Conservation (phyloP, 75 land plant species). For the Cunninghamia lanceolata region DNA sequence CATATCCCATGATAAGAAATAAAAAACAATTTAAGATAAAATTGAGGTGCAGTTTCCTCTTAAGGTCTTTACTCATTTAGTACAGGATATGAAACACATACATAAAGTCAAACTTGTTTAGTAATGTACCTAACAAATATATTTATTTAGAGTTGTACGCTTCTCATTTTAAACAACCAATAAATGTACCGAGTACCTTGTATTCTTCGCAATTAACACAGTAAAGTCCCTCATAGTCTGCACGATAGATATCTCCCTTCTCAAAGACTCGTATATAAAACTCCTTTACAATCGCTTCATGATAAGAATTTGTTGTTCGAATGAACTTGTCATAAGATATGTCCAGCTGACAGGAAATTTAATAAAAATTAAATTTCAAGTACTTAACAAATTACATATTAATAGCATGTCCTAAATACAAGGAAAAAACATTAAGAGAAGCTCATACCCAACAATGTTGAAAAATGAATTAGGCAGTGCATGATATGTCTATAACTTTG, state of each 20-base stretch:
- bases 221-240: slow-evolving; percentile 96
- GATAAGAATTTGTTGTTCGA: slow-evolving; percentile 77
- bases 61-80: background rate
- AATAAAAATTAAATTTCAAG: slow-evolving; percentile 1
- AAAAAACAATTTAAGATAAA: background rate
- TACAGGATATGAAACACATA: background rate
- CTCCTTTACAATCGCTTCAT: slow-evolving; percentile 83
- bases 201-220: slow-evolving; percentile 98
- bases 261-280: slow-evolving; percentile 80
- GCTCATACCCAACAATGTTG: background rate
- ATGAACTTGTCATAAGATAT: slow-evolving; percentile 93
- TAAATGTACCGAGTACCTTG: slow-evolving; percentile 53
- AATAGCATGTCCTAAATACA: slow-evolving; percentile 12
- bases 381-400: background rate
- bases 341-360: slow-evolving; percentile 60
- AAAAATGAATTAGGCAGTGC: background rate
- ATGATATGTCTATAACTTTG: background rate
- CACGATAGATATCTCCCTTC: slow-evolving; percentile 86
- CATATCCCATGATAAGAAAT: background rate
- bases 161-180: background rate
- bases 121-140: background rate
- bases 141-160: background rate
- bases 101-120: background rate
- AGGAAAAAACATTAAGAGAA: slow-evolving; percentile 6
- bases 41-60: background rate